phyloP scores from a whole-genome alignment of 2,329 filamentous ascomycete genomes.

The Piedraia hortae region DNA sequence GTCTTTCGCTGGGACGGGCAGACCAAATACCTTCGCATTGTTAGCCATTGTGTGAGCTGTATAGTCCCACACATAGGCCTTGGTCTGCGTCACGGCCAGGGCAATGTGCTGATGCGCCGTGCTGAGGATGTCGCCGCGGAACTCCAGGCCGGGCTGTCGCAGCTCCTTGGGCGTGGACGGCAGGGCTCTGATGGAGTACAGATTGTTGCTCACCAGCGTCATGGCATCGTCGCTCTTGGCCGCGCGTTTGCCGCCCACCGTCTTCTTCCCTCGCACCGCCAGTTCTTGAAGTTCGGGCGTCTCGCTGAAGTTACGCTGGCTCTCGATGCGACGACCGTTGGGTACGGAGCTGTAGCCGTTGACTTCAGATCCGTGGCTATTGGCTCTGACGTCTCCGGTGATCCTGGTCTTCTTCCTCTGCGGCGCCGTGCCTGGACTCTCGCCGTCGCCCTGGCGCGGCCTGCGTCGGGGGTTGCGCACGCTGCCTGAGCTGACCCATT shows the following conservation, averaged over 20 bases:
- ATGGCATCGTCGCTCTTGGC: slow-evolving; percentile 10
- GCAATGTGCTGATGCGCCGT: slow-evolving; percentile 17
- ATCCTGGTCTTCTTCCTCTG: slow-evolving; percentile 22
- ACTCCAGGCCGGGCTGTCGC: slow-evolving; percentile 32
- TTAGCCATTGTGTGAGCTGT: slow-evolving; percentile 32
- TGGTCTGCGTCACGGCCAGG: slow-evolving; percentile 49
- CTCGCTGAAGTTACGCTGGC: background rate
- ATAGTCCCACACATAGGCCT: slow-evolving; percentile 83
- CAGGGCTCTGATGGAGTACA: slow-evolving; percentile 64
- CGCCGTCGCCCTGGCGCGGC: slow-evolving; percentile 18
- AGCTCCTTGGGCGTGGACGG: slow-evolving; percentile 58
- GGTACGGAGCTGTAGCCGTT: too few species aligned
- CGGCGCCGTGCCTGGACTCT: slow-evolving; percentile 16
- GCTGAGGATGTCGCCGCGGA: slow-evolving; percentile 10
- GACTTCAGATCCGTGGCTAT: too few species aligned
- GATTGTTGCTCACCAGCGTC: slow-evolving; percentile 45
- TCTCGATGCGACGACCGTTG: too few species aligned
- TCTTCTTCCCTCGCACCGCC: slow-evolving; percentile 8
- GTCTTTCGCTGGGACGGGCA: slow-evolving; percentile 43
- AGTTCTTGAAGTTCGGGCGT: slow-evolving; percentile 3
- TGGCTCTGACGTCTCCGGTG: slow-evolving; percentile 16
- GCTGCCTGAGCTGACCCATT: slow-evolving; percentile 10
- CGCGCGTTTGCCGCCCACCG: slow-evolving; percentile 5
- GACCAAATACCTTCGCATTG: slow-evolving; percentile 52
- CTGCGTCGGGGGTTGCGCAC: slow-evolving; percentile 19